Base-by-base conservation (phyloP, 169 alveolate species). In the Babesia caballi region DNA sequence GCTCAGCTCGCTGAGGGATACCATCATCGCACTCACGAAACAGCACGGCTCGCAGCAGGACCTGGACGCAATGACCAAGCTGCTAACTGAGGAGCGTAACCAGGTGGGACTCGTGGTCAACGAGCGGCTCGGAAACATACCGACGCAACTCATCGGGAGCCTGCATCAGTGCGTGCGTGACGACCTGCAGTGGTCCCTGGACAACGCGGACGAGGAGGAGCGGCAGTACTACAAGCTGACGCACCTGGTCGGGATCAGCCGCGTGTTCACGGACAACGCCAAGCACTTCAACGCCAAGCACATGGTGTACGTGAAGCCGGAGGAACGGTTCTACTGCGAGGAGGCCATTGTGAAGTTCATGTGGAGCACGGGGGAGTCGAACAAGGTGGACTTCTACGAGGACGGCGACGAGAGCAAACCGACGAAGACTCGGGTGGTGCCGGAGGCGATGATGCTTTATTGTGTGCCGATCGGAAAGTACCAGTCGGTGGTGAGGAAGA, bases 281-380 rank as follows among this genome's bases (percentile, higher is more conserved):
- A 67, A 49, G 46, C 15, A 15, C 3, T 36, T 52, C 40, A 17
- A 60, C n/a, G 59, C 50, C 6, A 58, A 65, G 25, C 19, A 60
- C 44, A 49, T 30, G 40, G 60, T 19, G 21, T 59, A 44, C 25
- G 68, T 61, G 30, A 76, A 76, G 33, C 81, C 81, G 19, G 85
- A 76, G 58, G 85, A 76, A 59, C 15, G 57, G 42, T 65, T 56
- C 47, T 76, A 66, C 57, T 54, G 35, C 57, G 73, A 76, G 15
- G 69, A 76, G 30, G 51, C 85, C 9, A 27, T 49, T 15, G 56
- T 76, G 14, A 35, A 56, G 40, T 65, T 66, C 75, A 57, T 56
- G 71, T 76, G 85, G 85, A 41, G 32, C 66, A 66, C 85, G 5
- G 85, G 85, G n/a, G 85, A 74, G 46, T 74, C 84, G 17, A 63